Percentiles rank a stretch among this genome's conserved stretches.
Conservation (phyloP, 1,284 basidiomycete genomes). For the Agaricales sp. region DNA sequence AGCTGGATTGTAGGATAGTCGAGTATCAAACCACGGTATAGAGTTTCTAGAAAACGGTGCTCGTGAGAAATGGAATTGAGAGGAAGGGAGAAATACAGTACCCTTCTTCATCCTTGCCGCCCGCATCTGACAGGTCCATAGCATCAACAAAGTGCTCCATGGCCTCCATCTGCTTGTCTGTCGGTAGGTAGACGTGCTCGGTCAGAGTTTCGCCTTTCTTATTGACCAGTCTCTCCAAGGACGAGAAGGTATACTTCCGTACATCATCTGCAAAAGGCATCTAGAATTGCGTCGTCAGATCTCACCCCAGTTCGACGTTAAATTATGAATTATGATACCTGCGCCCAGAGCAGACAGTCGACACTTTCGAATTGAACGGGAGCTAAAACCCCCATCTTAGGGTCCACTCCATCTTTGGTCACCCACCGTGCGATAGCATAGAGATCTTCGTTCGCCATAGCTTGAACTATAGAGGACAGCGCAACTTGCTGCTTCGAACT, state of each 20-base stretch:
- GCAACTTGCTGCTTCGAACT: slow-evolving; percentile 70
- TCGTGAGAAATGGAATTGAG: slow-evolving; percentile 2
- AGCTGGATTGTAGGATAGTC: slow-evolving; percentile 78
- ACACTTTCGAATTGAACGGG: slow-evolving; percentile 56
- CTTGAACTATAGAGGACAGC: slow-evolving; percentile 79
- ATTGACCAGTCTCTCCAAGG: slow-evolving; percentile 66
- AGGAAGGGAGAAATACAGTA: slow-evolving; percentile 19
- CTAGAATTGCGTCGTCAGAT: slow-evolving; percentile 27
- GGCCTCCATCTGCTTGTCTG: slow-evolving; percentile 60
- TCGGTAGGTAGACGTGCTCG: slow-evolving; percentile 80
- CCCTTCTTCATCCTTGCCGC: slow-evolving; percentile 65
- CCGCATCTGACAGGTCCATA: slow-evolving; percentile 77
- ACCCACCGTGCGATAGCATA: slow-evolving; percentile 82
- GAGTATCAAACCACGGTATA: slow-evolving; percentile 69
- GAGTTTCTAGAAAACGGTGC: slow-evolving; percentile 37
- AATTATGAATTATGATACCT: slow-evolving; percentile 32
- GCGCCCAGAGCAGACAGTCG: slow-evolving; percentile 77
- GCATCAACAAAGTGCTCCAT: slow-evolving; percentile 85
- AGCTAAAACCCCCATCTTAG: slow-evolving; percentile 74
- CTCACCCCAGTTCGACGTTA: no score
- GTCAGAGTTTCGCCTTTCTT: slow-evolving; percentile 67
- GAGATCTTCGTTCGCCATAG: slow-evolving; percentile 57
- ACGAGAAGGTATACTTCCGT: slow-evolving; percentile 79
- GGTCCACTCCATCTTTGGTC: slow-evolving; percentile 59
- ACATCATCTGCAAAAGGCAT: slow-evolving; percentile 95